Evolutionary conservation across 805 yeast species (phyloP), one percentile per base, ranked within the genome.

Genomic region (Candida chilensis): DNA sequence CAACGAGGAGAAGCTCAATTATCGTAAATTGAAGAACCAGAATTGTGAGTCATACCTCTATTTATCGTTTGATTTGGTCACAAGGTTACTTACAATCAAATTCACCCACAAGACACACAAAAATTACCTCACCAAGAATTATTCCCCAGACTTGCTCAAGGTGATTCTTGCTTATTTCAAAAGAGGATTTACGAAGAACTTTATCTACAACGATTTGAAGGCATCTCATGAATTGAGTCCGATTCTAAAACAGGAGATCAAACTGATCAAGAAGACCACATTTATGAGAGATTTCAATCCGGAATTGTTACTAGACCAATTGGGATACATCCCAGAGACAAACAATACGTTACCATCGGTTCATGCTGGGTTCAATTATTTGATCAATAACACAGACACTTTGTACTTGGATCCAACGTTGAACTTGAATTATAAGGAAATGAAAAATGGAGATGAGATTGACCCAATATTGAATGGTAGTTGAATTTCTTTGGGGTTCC

Each of bases 11-110:
- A 22, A 22, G 13, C 11, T 22, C 6, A 22, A 22, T 22, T 22
- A 22, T 22, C 11, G 25, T 6, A n/a, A n/a, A n/a, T 22, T 22
- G 25, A 22, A 22, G 13, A 22, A 22, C 12, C 25, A 22, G 13
- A 22, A 22, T 22, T 22, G 25, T 22, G 25, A 22, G 11, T 22
- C 25, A n/a, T 22, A 22, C 12, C 13, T 22, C 7, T 22, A 22
- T 15, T n/a, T 22, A 7, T 22, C 25, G 13, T 22, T 22, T n/a
- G 25, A 22, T n/a, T n/a, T 22, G 8, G 13, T 22, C 6, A 22
- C 25, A 22, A 22, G 25, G 13, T 22, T 22, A n/a, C 13, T 22
- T n/a, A 22, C 25, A 8, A 22, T 22, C 12, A 22, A 22, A n/a
- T 22, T 22, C 13, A n/a, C 25, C 6, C 25, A 22, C 25, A 22